These are phyloP conservation scores for Choricystis sp. DNA, from an alignment of 139 green algal genomes.

Conservation along the genomic window DNA sequence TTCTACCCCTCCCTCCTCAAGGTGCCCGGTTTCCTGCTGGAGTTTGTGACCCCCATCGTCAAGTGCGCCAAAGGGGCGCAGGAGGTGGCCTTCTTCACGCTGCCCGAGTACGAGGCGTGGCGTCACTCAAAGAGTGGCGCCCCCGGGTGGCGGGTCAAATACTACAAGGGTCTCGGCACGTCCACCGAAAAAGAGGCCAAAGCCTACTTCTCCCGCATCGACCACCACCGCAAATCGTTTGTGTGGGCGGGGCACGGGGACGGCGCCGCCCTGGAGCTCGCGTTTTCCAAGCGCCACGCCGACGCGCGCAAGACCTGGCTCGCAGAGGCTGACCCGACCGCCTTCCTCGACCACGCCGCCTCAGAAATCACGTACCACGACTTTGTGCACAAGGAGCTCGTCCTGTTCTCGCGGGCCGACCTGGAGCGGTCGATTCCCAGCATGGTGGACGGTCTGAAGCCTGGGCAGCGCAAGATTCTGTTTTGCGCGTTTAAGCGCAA, in stretches of 20 bases:
- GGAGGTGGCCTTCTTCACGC: slow-evolving; percentile 81
- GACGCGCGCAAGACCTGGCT: slow-evolving; percentile 96
- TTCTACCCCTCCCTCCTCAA: slow-evolving; percentile 94
- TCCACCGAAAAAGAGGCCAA: slow-evolving; percentile 82
- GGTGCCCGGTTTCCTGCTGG: slow-evolving; percentile 84
- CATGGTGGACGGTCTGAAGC: slow-evolving; percentile 95
- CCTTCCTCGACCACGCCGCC: slow-evolving; percentile 77
- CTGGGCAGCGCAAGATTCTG: slow-evolving; percentile 97
- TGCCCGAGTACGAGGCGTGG: slow-evolving; percentile 98
- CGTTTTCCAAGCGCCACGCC: slow-evolving; percentile 97
- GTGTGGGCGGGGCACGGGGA: slow-evolving; percentile 62
- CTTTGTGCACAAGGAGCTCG: slow-evolving; percentile 94
- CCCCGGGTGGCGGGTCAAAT: slow-evolving; percentile 90
- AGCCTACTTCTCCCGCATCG: slow-evolving; percentile 87
- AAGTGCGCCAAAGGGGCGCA: slow-evolving; percentile 81
- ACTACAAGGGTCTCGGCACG: slow-evolving; percentile 99
- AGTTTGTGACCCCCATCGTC: slow-evolving; percentile 99
- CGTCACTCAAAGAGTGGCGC: slow-evolving; percentile 38
- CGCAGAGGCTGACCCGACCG: slow-evolving; percentile 58
- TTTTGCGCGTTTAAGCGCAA: slow-evolving; percentile 96
- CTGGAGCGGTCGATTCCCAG: slow-evolving; percentile 91
- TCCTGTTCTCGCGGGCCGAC: slow-evolving; percentile 84
- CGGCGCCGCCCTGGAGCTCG: slow-evolving; percentile 79
- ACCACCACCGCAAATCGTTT: slow-evolving; percentile 74
- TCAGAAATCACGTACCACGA: slow-evolving; percentile 77